These are phyloP conservation scores for Salicornia ramosissima DNA, from an alignment of 148 eudicot genomes.

Conservation along the genomic window DNA sequence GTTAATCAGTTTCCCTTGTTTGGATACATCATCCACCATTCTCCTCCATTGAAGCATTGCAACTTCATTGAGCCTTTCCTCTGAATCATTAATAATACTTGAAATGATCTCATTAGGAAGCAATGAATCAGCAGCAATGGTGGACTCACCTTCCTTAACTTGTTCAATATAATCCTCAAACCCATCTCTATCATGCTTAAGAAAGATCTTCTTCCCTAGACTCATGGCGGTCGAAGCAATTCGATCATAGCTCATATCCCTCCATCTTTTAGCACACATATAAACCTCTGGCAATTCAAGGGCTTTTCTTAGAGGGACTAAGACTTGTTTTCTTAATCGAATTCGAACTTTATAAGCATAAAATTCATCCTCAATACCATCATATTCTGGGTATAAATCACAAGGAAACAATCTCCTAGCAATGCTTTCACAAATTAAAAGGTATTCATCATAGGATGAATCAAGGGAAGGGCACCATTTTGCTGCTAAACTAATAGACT, in stretches of 20 bases:
- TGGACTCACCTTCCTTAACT: slow-evolving; percentile 38
- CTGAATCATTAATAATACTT: too few species aligned
- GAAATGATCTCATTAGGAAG: slow-evolving; percentile 47
- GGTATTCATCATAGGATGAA: slow-evolving; percentile 13
- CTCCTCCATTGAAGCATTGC: slow-evolving; percentile 51
- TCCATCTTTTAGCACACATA: slow-evolving; percentile 44
- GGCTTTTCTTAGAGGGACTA: slow-evolving; percentile 40
- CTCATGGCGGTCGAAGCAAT: slow-evolving; percentile 17
- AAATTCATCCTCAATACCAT: slow-evolving; percentile 36
- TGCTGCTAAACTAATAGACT: slow-evolving; percentile 14
- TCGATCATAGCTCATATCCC: slow-evolving; percentile 2
- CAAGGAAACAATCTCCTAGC: slow-evolving; percentile 35
- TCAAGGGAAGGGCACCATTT: slow-evolving; percentile 27
- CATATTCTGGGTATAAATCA: slow-evolving; percentile 29
- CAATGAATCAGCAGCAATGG: slow-evolving; percentile 44
- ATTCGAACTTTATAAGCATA: slow-evolving; percentile 39
- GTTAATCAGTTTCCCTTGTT: slow-evolving; percentile 33
- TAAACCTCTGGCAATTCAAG: slow-evolving; percentile 47
- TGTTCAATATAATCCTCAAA: slow-evolving; percentile 36
- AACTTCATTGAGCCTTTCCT: slow-evolving; percentile 20
- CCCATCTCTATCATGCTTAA: slow-evolving; percentile 24
- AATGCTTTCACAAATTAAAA: slow-evolving; percentile 19
- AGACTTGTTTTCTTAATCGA: slow-evolving; percentile 46
- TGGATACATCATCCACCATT: slow-evolving; percentile 38
- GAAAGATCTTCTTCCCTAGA: slow-evolving; percentile 4